phyloP scores from a whole-genome alignment of 2,329 filamentous ascomycete species.

The Colletotrichum salicis region DNA sequence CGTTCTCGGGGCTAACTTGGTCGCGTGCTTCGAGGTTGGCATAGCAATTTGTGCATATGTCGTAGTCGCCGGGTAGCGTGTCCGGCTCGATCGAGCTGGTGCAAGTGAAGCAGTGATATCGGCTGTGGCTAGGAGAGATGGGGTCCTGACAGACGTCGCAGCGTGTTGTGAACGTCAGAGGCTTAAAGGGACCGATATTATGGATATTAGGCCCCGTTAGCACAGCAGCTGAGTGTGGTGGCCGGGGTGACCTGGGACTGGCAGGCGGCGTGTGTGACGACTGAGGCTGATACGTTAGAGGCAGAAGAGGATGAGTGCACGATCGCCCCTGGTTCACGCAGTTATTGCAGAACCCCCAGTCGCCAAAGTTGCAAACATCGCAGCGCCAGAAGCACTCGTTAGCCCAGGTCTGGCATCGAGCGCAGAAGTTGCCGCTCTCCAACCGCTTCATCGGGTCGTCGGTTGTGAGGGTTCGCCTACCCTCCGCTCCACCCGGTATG shows the following conservation, averaged over 20 bases:
- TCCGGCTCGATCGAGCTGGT: conserved; percentile 61
- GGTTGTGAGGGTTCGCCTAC: conserved; percentile 67
- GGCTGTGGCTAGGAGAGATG: conserved; percentile 75
- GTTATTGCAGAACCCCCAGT: conserved; percentile 92
- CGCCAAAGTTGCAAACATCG: conserved; percentile 85
- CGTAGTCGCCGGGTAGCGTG: conserved; percentile 77
- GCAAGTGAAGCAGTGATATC: conserved; percentile 85
- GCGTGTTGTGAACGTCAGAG: conserved; percentile 76
- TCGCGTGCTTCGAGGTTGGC: conserved; percentile 69
- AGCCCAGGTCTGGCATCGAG: conserved; percentile 76
- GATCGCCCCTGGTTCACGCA: conserved; percentile 86
- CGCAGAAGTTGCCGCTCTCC: conserved; percentile 86
- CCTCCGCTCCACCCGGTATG: conserved; percentile 63
- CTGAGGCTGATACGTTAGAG: conserved; percentile 71
- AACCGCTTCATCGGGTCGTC: conserved; percentile 76
- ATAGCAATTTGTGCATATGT: conserved; percentile 86
- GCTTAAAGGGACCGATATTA: conserved; percentile 68
- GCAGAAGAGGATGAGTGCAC: conserved; percentile 84
- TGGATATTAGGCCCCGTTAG: conserved; percentile 58
- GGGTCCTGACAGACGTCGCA: conserved; percentile 82
- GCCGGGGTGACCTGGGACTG: conserved; percentile 55
- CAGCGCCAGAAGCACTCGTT: conserved; percentile 94
- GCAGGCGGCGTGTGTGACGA: conserved; percentile 49
- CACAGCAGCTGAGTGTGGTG: conserved; percentile 58
- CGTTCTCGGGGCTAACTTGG: conserved; percentile 79